Evolutionary conservation across 1,284 basidiomycete species (phyloP).

Genomic region (Filobasidium uniguttulatum): DNA sequence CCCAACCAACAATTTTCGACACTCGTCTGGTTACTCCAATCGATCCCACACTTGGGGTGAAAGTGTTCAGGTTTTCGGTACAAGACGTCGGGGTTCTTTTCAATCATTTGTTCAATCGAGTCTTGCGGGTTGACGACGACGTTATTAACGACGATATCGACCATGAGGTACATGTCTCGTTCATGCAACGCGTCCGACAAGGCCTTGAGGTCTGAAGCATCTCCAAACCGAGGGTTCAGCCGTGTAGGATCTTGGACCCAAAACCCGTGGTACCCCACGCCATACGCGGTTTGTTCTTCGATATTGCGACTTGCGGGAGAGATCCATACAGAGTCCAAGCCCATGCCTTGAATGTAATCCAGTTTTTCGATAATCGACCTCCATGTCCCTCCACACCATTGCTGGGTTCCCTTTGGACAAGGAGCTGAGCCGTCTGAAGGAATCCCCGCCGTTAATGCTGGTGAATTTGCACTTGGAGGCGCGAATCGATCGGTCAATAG

Average conservation of each 20-base stretch:
- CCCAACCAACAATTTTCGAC: slow-evolving; percentile 55
- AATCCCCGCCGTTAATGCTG: slow-evolving; percentile 31
- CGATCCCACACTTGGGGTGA: slow-evolving; percentile 52
- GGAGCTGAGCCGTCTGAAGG: not conserved
- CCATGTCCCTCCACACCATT: slow-evolving; percentile 68
- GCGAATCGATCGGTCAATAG: slow-evolving; percentile 65
- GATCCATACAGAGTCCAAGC: slow-evolving; percentile 56
- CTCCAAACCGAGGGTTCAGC: slow-evolving; percentile 56
- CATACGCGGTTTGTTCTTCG: slow-evolving; percentile 52
- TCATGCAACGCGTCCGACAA: slow-evolving; percentile 51
- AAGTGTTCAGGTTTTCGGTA: slow-evolving; percentile 34
- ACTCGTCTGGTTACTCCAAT: slow-evolving; percentile 50
- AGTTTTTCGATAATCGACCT: slow-evolving; percentile 55
- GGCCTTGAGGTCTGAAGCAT: slow-evolving; percentile 52
- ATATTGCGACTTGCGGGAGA: slow-evolving; percentile 38
- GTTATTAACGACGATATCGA: slow-evolving; percentile 57
- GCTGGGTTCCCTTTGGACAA: not conserved
- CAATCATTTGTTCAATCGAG: not conserved
- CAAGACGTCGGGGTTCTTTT: not conserved
- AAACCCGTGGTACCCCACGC: slow-evolving; percentile 52
- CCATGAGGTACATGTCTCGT: slow-evolving; percentile 63
- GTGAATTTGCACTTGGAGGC: slow-evolving; percentile 43
- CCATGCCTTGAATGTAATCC: slow-evolving; percentile 62
- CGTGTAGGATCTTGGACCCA: slow-evolving; percentile 46
- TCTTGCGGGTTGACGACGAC: slow-evolving; percentile 3